Evolutionary conservation across 352 stramenopile species (phyloP), one percentile per base, ranked within the genome.

Genomic region (Globisporangium ultimum): DNA sequence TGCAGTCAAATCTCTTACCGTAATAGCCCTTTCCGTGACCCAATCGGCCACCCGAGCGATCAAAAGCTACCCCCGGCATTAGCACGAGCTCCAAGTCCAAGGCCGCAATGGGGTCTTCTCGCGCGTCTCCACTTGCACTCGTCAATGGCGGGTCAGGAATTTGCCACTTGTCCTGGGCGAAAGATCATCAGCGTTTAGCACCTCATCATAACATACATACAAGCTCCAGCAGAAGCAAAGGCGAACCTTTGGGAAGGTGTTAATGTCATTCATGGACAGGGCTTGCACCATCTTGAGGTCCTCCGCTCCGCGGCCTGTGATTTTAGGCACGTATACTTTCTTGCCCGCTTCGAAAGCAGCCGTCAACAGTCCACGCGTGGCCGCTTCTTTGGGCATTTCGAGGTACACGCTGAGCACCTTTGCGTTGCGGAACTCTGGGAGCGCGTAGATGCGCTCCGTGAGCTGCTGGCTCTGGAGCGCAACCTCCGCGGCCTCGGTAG

Each of bases 1-100:
- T 52, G 15, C 20, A 55, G 1, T 11, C 42, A 32, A 32, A 49
- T 20, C 55, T 32, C 68, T 48, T 49, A 95, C 88, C 86, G 52
- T 96, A 96, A 61, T 96, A 93, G 21, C 87, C 87, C 61, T 95
- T 94, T 43, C 88, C 88, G 58, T 97, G 88, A 13, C 88, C 88
- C 3, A 97, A 63, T 0, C 88, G 84, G 24, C 84, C 90, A 65
- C 88, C 88, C 22, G 34, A 36, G 42, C 71, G 68, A 58, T 96
- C 87, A 55, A 97, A 96, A 9, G 83, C 88, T 18, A 94, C 84
- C 10, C 81, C 88, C 11, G 88, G 88, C 20, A 95, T 63, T 54
- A 97, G 63, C 42, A 97, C 76, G 32, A 97, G 66, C 40, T 95
- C 84, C 32, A 95, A 45, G 38, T 92, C 80, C 17, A 72, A 48